Percentiles rank a stretch among this genome's conserved stretches.
Conservation (phyloP, 495 filamentous ascomycete species). For the Margaritispora aquatica region DNA sequence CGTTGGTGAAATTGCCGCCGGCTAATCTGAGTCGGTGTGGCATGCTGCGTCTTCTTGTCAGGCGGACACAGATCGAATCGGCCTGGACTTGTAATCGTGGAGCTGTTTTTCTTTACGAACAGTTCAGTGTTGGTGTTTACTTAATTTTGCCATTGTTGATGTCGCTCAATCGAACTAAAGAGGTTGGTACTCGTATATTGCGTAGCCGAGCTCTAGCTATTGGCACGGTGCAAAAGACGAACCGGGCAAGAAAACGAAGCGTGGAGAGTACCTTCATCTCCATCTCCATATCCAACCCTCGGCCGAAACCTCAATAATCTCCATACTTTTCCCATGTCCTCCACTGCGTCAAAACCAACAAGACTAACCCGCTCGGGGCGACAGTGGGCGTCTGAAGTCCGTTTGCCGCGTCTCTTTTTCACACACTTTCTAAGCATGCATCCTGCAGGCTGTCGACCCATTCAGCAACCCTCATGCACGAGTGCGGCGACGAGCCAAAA, state of each 20-base stretch:
- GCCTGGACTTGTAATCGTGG: not conserved
- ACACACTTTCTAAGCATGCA: no score
- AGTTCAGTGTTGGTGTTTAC: no score
- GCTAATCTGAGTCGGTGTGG: constrained; percentile 4
- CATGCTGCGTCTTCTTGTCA: not conserved
- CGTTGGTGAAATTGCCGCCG: constrained; percentile 19
- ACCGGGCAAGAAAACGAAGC: not conserved
- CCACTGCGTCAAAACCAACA: not conserved
- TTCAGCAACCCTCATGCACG: not conserved
- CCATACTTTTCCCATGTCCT: not conserved
- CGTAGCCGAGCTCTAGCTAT: no score
- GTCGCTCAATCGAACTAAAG: no score
- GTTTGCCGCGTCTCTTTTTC: not conserved
- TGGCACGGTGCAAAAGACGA: not conserved
- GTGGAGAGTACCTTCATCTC: not conserved
- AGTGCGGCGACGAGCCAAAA: not conserved
- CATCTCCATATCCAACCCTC: not conserved
- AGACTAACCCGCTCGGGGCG: not conserved
- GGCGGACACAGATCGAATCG: not conserved
- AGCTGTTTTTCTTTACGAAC: no score
- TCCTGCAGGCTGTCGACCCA: no score
- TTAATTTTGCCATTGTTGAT: not conserved
- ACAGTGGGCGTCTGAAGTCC: not conserved
- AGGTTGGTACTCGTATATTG: no score
- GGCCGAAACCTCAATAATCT: no score